Evolutionary conservation across 73 alveolate genomes (phyloP).

Genomic region (Stentor coeruleus): DNA sequence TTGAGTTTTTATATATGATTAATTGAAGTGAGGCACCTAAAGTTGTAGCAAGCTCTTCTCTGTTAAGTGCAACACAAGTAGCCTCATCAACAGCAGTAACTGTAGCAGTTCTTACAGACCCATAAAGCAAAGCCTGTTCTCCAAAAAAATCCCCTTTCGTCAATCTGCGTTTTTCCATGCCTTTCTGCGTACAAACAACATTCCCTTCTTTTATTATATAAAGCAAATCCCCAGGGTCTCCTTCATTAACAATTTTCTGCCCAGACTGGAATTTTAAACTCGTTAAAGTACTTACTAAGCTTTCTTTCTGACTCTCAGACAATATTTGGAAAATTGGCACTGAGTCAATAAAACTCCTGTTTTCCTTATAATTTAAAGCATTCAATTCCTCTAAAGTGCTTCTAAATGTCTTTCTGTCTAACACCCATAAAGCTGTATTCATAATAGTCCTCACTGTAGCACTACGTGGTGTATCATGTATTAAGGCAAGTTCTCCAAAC

Average conservation of each 20-base stretch:
- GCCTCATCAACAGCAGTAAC: slow-evolving; percentile 28
- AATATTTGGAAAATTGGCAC: slow-evolving; percentile 28
- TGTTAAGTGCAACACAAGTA: too few species aligned
- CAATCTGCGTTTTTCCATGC: slow-evolving; percentile 38
- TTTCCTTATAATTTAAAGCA: slow-evolving; percentile 37
- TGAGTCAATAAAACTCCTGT: slow-evolving; percentile 34
- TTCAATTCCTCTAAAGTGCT: slow-evolving; percentile 43
- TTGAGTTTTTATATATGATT: not conserved
- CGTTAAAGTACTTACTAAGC: not conserved
- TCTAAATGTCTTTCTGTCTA: slow-evolving; percentile 86
- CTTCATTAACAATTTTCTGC: slow-evolving; percentile 5
- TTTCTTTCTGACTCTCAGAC: not conserved
- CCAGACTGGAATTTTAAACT: not conserved
- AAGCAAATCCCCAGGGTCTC: slow-evolving; percentile 8
- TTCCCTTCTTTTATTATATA: slow-evolving; percentile 38
- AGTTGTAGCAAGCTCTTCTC: not conserved
- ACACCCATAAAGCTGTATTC: slow-evolving; percentile 75
- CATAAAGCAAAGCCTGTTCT: slow-evolving; percentile 49
- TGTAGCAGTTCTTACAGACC: slow-evolving; percentile 52
- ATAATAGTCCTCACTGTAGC: slow-evolving; percentile 76
- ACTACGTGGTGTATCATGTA: slow-evolving; percentile 86
- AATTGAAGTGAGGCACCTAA: not conserved
- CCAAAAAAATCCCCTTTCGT: slow-evolving; percentile 63
- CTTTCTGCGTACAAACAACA: slow-evolving; percentile 39
- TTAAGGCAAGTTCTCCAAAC: slow-evolving; percentile 93